Percentiles rank a stretch among this genome's conserved stretches.
phyloP scores from a whole-genome alignment of 805 yeast genomes.

The Wickerhamiella azyma region DNA sequence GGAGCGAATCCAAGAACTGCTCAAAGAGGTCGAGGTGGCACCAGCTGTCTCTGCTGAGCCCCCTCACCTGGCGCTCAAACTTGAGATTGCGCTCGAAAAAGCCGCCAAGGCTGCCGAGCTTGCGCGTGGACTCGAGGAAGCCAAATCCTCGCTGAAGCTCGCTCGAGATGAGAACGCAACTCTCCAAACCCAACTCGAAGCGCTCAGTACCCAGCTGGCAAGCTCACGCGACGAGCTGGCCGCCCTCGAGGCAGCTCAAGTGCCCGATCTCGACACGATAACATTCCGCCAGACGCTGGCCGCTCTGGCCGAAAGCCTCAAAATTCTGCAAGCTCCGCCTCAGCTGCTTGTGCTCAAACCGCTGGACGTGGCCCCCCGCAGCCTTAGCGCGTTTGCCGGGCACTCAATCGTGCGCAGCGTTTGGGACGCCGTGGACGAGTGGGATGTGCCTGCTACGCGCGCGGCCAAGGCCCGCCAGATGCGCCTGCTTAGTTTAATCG shows the following conservation, averaged over 20 bases:
- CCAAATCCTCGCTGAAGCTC: background rate
- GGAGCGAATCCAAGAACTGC: background rate
- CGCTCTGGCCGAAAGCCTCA: conserved; percentile 1
- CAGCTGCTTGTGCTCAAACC: background rate
- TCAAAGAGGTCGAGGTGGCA: background rate
- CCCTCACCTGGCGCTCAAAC: conserved; percentile 1
- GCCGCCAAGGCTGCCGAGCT: conserved; percentile 6
- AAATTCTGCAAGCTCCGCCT: background rate
- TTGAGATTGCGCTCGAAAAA: conserved; percentile 1
- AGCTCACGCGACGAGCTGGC: background rate
- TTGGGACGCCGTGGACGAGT: conserved; percentile 6
- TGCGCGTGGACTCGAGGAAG: background rate
- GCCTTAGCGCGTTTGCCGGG: conserved; percentile 5
- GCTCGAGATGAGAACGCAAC: background rate
- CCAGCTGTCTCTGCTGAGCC: too few species aligned
- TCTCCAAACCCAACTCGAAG: background rate
- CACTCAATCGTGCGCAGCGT: background rate
- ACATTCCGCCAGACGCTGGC: conserved; percentile 4
- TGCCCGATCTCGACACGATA: conserved; percentile 4
- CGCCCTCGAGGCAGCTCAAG: background rate
- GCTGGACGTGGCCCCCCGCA: background rate
- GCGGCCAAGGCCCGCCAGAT: background rate
- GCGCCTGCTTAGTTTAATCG: conserved; percentile 5
- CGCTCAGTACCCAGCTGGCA: background rate
- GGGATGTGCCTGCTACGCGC: background rate